A percentile compares a stretch with the other conserved stretches of the same genome.
These are phyloP conservation scores for Thozetella sp. DNA, from an alignment of 495 filamentous ascomycete genomes.

Conservation along the genomic window DNA sequence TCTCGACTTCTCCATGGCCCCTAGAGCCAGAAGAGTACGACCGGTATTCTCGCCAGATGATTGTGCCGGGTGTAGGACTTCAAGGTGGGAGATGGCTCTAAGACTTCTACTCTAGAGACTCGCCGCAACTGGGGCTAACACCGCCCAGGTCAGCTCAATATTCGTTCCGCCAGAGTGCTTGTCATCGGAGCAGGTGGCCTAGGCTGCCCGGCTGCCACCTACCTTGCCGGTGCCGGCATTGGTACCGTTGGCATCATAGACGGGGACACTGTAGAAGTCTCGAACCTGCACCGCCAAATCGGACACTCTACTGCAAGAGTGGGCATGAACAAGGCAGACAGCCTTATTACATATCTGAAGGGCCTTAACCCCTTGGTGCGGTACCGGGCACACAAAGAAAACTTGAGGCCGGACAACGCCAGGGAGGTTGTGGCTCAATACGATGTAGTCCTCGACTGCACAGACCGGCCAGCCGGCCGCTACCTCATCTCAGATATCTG, in stretches of 20 bases:
- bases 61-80: conserved; percentile 82
- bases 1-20: conserved; percentile 1
- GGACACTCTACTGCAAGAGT: conserved; percentile 71
- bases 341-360: conserved; percentile 66
- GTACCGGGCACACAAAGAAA: conserved; percentile 61
- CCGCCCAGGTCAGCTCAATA: conserved; percentile 69
- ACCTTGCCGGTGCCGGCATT: conserved; percentile 85
- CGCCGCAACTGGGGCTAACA: neutral
- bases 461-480: conserved; percentile 86
- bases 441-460: conserved; percentile 91
- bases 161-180: conserved; percentile 71
- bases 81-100: conserved; percentile 50
- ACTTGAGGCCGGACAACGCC: conserved; percentile 67
- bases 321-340: conserved; percentile 81
- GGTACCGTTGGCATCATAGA: conserved; percentile 85
- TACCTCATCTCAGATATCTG: conserved; percentile 93
- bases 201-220: conserved; percentile 88
- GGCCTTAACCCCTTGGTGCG: conserved; percentile 69
- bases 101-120: neutral
- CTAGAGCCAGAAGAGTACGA: conserved; percentile 7
- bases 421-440: conserved; percentile 65
- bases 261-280: conserved; percentile 82
- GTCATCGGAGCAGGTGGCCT: conserved; percentile 92
- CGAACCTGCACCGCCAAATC: conserved; percentile 94
- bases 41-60: conserved; percentile 91